Percentiles rank a stretch among this genome's conserved stretches.
phyloP scores from a whole-genome alignment of 2,329 filamentous ascomycete genomes.

The Periconia macrospinosa region DNA sequence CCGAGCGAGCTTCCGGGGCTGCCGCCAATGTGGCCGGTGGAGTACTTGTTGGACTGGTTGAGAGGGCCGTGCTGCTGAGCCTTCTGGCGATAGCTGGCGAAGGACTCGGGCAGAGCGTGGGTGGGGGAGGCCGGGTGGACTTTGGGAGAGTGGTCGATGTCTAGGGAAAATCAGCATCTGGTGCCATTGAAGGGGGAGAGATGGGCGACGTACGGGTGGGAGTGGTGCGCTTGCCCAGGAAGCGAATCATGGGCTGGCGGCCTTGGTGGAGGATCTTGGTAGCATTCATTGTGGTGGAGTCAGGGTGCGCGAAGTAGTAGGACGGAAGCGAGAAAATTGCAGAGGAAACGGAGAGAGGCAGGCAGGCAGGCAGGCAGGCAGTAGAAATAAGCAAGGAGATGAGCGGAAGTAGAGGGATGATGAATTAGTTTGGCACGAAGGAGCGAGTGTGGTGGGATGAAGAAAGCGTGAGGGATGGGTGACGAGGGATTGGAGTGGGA shows the following conservation, averaged over 20 bases:
- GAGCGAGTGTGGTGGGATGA: constrained; percentile 4
- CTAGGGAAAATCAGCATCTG: constrained; percentile 47
- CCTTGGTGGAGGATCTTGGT: constrained; percentile 50
- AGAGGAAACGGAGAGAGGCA: background rate
- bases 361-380: background rate
- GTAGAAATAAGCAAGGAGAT: background rate
- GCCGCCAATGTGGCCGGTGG: constrained; percentile 57
- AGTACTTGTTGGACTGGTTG: constrained; percentile 32
- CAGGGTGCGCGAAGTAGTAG: constrained; percentile 11
- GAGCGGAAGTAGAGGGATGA: background rate
- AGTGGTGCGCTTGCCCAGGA: constrained; percentile 52
- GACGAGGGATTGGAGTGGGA: background rate
- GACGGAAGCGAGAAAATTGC: background rate
- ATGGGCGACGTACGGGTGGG: constrained; percentile 45
- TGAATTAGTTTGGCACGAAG: background rate
- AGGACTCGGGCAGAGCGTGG: constrained; percentile 66
- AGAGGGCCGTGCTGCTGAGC: constrained; percentile 79
- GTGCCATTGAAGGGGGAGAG: background rate
- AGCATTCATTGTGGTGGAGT: constrained; percentile 45
- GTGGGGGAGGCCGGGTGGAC: constrained; percentile 73
- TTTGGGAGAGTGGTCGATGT: constrained; percentile 72
- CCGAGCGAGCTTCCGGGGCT: constrained; percentile 71
- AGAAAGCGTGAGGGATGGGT: constrained; percentile 1
- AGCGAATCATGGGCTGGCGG: constrained; percentile 55
- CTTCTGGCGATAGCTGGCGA: constrained; percentile 76